Evolutionary conservation across 106 monocot species (phyloP).

Genomic region (Allium sativum): DNA sequence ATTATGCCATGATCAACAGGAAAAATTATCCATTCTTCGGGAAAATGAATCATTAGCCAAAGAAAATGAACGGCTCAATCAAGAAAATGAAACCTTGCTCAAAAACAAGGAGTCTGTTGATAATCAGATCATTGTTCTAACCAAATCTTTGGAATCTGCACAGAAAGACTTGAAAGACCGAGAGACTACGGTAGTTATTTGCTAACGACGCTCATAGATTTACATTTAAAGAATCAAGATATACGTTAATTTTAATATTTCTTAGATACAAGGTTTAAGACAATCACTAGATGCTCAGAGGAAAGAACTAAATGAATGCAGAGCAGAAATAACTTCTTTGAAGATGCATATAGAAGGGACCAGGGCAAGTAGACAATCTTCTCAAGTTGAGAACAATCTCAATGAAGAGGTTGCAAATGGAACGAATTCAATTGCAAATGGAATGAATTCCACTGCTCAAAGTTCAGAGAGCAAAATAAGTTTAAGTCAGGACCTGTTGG

Average conservation of each 20-base stretch:
- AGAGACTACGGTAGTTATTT: slow-evolving; percentile 56
- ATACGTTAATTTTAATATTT: slow-evolving; percentile 5
- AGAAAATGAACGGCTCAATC: slow-evolving; percentile 56
- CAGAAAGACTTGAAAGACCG: slow-evolving; percentile 84
- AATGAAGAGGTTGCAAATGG: slow-evolving; percentile 15
- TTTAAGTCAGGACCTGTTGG: slow-evolving; percentile 18
- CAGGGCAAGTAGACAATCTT: slow-evolving; percentile 24
- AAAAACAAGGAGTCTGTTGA: slow-evolving; percentile 61
- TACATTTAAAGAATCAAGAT: background rate
- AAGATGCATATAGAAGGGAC: slow-evolving; percentile 95
- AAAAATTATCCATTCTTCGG: slow-evolving; percentile 69
- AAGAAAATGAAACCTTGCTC: slow-evolving; percentile 48
- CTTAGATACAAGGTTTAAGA: slow-evolving; percentile 73
- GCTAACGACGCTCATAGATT: background rate
- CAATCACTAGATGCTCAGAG: slow-evolving; percentile 73
- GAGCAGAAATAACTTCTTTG: slow-evolving; percentile 89
- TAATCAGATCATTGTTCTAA: slow-evolving; percentile 37
- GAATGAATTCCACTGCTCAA: slow-evolving; percentile 2
- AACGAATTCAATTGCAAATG: slow-evolving; percentile 6
- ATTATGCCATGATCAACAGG: slow-evolving; percentile 30
- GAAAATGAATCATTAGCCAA: slow-evolving; percentile 68
- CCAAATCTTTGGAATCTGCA: slow-evolving; percentile 58
- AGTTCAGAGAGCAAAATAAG: slow-evolving; percentile 6
- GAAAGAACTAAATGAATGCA: slow-evolving; percentile 83
- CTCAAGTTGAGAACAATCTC: slow-evolving; percentile 13